phyloP scores from a whole-genome alignment of 2,329 filamentous ascomycete genomes.

The Zasmidium cellare region DNA sequence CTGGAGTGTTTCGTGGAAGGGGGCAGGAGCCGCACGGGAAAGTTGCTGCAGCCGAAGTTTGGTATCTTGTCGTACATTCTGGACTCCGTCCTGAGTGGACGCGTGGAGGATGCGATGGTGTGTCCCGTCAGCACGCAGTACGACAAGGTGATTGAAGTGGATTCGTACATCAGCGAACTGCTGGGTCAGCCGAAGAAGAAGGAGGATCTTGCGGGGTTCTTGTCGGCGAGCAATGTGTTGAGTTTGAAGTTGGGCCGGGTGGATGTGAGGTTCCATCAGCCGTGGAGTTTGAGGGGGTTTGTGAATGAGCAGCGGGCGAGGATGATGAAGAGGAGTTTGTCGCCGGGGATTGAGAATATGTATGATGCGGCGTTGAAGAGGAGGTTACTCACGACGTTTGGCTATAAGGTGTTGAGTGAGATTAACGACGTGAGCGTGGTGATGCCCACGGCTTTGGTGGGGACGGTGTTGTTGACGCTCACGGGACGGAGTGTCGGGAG shows the following conservation, averaged over 20 bases:
- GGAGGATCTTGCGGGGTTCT: conserved; percentile 85
- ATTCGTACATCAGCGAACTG: conserved; percentile 92
- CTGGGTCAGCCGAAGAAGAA: conserved; percentile 93
- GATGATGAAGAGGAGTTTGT: conserved; percentile 35
- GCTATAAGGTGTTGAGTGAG: conserved; percentile 87
- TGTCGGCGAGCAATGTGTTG: conserved; percentile 85
- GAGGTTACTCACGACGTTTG: conserved; percentile 78
- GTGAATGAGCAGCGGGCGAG: conserved; percentile 71
- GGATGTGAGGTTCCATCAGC: conserved; percentile 93
- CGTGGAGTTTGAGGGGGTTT: conserved; percentile 86
- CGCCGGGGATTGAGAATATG: conserved; percentile 29
- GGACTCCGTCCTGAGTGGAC: conserved; percentile 83
- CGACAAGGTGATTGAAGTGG: conserved; percentile 97
- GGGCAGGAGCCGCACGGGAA: conserved; percentile 87
- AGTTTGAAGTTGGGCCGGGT: conserved; percentile 87
- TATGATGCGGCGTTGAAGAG: conserved; percentile 55
- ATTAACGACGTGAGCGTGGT: conserved; percentile 97
- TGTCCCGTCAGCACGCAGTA: conserved; percentile 97
- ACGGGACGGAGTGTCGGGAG: conserved; percentile 90
- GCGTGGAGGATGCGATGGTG: conserved; percentile 87
- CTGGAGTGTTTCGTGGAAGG: conserved; percentile 98
- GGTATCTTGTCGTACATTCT: conserved; percentile 90
- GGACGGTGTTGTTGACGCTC: conserved; percentile 87
- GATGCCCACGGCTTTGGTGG: conserved; percentile 96
- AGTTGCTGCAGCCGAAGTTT: conserved; percentile 90